These are phyloP conservation scores for Teunomyces pallodes DNA, from an alignment of 805 yeast genomes.

Conservation along the genomic window DNA sequence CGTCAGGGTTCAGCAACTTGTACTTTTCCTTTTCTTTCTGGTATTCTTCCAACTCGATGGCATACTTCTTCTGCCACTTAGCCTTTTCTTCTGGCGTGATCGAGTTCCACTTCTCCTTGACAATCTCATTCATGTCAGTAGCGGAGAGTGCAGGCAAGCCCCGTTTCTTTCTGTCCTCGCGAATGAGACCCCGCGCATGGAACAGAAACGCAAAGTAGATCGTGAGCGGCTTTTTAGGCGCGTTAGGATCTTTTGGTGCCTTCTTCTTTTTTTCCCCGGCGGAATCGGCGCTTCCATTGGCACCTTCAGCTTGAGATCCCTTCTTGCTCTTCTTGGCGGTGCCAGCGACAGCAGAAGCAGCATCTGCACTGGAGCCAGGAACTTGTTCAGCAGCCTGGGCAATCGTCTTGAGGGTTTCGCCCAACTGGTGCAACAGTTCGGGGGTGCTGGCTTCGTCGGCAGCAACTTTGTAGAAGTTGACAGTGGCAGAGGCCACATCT, in stretches of 20 bases:
- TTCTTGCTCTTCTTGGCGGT: constrained; percentile 7
- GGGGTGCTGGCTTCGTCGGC: constrained; percentile 45
- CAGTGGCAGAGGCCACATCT: constrained; percentile 77
- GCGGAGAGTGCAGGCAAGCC: constrained; percentile 65
- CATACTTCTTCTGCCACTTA: constrained; percentile 62
- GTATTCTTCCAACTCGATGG: constrained; percentile 40
- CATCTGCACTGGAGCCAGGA: constrained; percentile 7
- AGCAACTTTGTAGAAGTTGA: constrained; percentile 66
- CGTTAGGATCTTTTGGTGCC: constrained; percentile 74
- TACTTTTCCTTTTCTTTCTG: constrained; percentile 34
- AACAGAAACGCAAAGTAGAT: constrained; percentile 77
- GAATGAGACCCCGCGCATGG: constrained; percentile 66
- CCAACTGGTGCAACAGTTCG: constrained; percentile 36
- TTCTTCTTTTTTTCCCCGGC: constrained; percentile 45
- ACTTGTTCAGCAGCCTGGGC: constrained; percentile 23
- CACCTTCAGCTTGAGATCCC: constrained; percentile 13
- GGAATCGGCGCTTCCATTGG: constrained; percentile 11
- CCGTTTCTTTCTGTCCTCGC: constrained; percentile 60
- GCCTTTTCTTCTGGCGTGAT: constrained; percentile 64
- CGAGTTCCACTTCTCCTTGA: constrained; percentile 76
- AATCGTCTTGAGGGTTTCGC: constrained; percentile 38
- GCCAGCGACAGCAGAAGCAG: constrained; percentile 15
- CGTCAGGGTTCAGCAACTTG: constrained; percentile 13
- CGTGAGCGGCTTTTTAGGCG: constrained; percentile 93
- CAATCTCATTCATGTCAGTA: constrained; percentile 74